Evolutionary conservation across 352 stramenopile species (phyloP).

Genomic region (Phytophthora meadii): DNA sequence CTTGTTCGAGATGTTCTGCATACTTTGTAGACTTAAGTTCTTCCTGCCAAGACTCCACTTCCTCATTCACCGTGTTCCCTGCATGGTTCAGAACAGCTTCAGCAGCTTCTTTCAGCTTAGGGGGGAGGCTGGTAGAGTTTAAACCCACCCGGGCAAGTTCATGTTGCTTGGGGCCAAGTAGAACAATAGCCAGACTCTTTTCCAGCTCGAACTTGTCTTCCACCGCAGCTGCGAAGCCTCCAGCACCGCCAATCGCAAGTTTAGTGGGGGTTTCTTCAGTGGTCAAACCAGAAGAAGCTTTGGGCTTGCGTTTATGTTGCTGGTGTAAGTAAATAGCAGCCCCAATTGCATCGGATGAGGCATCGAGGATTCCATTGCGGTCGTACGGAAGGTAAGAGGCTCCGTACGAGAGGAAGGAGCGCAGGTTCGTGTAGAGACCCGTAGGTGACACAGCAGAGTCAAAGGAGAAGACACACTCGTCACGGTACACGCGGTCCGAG

Average conservation of each 20-base stretch:
- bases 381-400: conserved; percentile 71
- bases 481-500: conserved; percentile 92
- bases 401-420: conserved; percentile 93
- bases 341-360: conserved; percentile 20
- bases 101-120: conserved; percentile 59
- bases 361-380: conserved; percentile 28
- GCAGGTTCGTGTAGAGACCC: conserved; percentile 93
- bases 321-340: conserved; percentile 83
- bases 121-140: conserved; percentile 47
- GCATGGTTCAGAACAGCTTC: conserved; percentile 77
- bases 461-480: conserved; percentile 98
- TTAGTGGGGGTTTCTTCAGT: conserved; percentile 74
- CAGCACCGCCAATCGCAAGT: conserved; percentile 95
- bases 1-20: conserved; percentile 72
- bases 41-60: conserved; percentile 86
- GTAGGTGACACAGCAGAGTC: conserved; percentile 80
- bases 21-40: conserved; percentile 83
- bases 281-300: conserved; percentile 5
- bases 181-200: conserved; percentile 81
- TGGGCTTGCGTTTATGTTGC: conserved; percentile 52
- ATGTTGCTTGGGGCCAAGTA: conserved; percentile 60
- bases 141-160: conserved; percentile 44
- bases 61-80: conserved; percentile 77
- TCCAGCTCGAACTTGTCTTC: conserved; percentile 93
- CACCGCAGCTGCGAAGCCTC: conserved; percentile 89